phyloP scores from a whole-genome alignment of 768 basidiomycete genomes.

The Collybia nuda region DNA sequence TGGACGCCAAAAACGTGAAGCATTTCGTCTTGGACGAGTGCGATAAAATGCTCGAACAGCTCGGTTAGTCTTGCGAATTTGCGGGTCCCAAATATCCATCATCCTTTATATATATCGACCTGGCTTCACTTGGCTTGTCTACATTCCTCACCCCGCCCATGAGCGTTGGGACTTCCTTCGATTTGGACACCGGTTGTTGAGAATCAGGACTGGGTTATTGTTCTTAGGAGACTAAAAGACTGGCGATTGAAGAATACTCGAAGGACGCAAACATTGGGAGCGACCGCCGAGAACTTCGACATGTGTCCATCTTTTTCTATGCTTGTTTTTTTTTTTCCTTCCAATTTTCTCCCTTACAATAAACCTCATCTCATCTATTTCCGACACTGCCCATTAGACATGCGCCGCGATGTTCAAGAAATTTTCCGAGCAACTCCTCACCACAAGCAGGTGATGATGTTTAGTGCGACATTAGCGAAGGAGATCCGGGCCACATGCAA shows the following conservation, averaged over 20 bases:
- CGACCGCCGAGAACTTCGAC: conserved; percentile 33
- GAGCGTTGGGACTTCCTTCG: conserved; percentile 35
- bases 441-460: conserved; percentile 99
- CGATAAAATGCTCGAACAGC: conserved; percentile 99
- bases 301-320: conserved; percentile 21
- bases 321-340: conserved; percentile 28
- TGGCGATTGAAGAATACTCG: conserved; percentile 28
- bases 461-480: conserved; percentile 96
- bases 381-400: conserved; percentile 84
- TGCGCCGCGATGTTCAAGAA: conserved; percentile 99
- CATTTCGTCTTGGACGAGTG: conserved; percentile 99
- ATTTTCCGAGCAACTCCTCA: conserved; percentile 98
- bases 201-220: conserved; percentile 36
- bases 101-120: conserved; percentile 51
- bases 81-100: conserved; percentile 55
- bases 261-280: conserved; percentile 31
- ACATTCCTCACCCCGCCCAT: conserved; percentile 33
- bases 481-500: conserved; percentile 98
- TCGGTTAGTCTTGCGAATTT: conserved; percentile 98
- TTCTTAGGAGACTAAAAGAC: conserved; percentile 21
- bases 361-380: conserved; percentile 62
- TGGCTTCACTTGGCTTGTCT: conserved; percentile 40
- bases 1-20: conserved; percentile 96
- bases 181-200: conserved; percentile 37
- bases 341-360: conserved; percentile 51